Conservation (phyloP, 768 basidiomycete species). For the Lactarius akahatsu region DNA sequence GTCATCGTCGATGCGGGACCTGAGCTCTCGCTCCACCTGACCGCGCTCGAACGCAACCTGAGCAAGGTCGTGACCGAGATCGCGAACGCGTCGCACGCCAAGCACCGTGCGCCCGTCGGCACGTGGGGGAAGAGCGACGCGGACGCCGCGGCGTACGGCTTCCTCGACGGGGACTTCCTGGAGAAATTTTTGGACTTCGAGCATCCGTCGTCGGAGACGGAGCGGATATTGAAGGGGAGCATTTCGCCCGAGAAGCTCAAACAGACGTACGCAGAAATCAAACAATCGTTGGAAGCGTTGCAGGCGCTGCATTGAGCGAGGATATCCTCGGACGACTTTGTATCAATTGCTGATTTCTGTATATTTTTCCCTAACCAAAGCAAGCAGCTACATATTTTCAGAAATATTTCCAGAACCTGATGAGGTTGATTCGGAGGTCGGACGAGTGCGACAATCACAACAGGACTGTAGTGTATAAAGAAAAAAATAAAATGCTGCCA, state of each 20-base stretch:
- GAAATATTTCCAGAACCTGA: neutral
- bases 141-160: constrained; percentile 60
- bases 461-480: neutral
- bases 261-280: constrained; percentile 43
- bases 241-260: constrained; percentile 59
- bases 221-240: constrained; percentile 55
- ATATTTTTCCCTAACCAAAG: neutral
- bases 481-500: neutral
- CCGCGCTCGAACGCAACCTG: constrained; percentile 75
- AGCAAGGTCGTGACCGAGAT: constrained; percentile 49
- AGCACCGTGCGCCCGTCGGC: constrained; percentile 68
- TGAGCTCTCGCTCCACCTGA: constrained; percentile 55
- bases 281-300: constrained; percentile 43
- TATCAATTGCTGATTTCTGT: neutral
- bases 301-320: constrained; percentile 41
- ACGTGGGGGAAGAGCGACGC: constrained; percentile 56
- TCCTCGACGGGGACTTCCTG: constrained; percentile 87
- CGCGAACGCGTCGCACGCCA: constrained; percentile 59
- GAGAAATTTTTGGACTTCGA: constrained; percentile 58
- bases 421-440: neutral
- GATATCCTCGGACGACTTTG: neutral
- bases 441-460: neutral
- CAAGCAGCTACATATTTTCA: neutral
- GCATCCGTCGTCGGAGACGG: constrained; percentile 42
- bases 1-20: constrained; percentile 61